Conservation (phyloP, 2,329 filamentous ascomycete species). For the Fusarium torulosum region DNA sequence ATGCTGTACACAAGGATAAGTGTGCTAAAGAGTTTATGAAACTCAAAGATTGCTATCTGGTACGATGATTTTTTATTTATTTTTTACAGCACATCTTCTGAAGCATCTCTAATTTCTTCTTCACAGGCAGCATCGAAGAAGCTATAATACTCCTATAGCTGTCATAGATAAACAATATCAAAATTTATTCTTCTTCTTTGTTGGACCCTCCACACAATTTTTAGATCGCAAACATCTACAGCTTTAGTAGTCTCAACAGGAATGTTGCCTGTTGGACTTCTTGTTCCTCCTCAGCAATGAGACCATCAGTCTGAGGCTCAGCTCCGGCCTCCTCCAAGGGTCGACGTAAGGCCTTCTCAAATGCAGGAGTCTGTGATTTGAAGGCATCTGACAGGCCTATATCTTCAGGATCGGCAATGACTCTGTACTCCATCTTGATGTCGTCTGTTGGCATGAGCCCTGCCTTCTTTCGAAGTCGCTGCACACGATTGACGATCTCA, state of each 20-base stretch:
- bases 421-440: conserved; percentile 91
- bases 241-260: conserved; percentile 78
- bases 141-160: conserved; percentile 33
- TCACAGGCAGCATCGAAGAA: conserved; percentile 48
- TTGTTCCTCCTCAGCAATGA: conserved; percentile 86
- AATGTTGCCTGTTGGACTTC: conserved; percentile 87
- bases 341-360: conserved; percentile 82
- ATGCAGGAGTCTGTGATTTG: conserved; percentile 72
- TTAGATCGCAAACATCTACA: conserved; percentile 60
- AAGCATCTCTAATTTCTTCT: conserved; percentile 8
- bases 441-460: conserved; percentile 92
- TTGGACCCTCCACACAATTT: conserved; percentile 22
- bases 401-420: conserved; percentile 82
- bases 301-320: conserved; percentile 43
- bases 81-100: not conserved
- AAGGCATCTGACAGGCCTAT: conserved; percentile 80
- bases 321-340: conserved; percentile 70
- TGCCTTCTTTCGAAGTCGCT: conserved; percentile 93
- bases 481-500: conserved; percentile 93
- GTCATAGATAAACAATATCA: conserved; percentile 17
- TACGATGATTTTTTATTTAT: conserved; percentile 61
- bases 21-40: conserved; percentile 86
- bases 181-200: conserved; percentile 22
- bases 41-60: conserved; percentile 89
- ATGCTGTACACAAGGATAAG: conserved; percentile 90